Evolutionary conservation across 2,329 filamentous ascomycete species (phyloP), one percentile per base, ranked within the genome.

Genomic region (Hypoxylon sp.): DNA sequence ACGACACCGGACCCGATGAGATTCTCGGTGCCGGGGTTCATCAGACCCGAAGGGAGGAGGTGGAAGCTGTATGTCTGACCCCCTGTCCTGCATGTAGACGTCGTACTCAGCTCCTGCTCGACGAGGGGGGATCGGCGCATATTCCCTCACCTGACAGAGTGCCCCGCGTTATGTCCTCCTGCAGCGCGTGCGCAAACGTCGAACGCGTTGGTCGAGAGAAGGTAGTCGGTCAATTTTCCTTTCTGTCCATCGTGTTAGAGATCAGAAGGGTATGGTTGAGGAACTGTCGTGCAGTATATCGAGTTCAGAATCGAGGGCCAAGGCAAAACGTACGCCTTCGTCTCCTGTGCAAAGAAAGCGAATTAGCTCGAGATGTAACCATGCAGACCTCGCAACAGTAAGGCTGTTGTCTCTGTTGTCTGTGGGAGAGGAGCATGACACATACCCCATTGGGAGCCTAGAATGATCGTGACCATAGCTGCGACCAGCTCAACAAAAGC

Each of bases 21-120:
- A 67, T 87, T 87, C 62, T 81, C 74, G 68, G 81, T 84, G 33
- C 73, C 73, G 3, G 83, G 82, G 58, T 84, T 85, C 58, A 87
- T 76, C 55, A 87, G 78, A 47, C 84, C 84, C 60, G 78, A 81
- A 27, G 79, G 77, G 47, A 82, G 70, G 41, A 82, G 78, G 65
- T 80, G 78, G 55, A 80, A 79, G 31, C 31, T 35, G 9, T 35
- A 35, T 17, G 31, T 35, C 31, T 35, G 31, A 8, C 31, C 31
- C 31, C 31, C 31, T 35, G 31, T 35, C 9, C 31, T 35, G 9
- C 31, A 35, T 13, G 17, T 35, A 35, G 31, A 35, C n/a, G 31
- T 35, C n/a, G 31, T 35, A 35, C 31, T 35, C n/a, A 35, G 31
- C 31, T 35, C n/a, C n/a, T 7, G 2, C 31, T 6, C 17, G 31